Evolutionary conservation across 139 green algal species (phyloP), one percentile per base, ranked within the genome.

Genomic region (Micractinium sp.): DNA sequence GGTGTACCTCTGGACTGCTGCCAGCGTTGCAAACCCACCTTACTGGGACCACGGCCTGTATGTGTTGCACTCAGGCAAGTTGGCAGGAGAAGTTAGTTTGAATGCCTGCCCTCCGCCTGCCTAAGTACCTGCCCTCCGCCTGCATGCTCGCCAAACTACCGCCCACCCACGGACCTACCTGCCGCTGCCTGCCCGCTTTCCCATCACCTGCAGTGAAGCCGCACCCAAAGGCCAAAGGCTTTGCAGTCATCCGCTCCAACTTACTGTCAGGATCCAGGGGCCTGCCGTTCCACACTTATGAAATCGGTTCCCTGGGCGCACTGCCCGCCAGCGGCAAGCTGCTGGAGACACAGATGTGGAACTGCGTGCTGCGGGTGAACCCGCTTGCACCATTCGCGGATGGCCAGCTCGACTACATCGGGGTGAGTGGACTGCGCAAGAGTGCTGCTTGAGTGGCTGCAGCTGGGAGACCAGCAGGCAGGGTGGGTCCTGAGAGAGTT

Each of bases 231-330:
- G 78, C 78, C 41, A 12, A 1, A 0, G 78, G 78, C 36, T 84
- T 84, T 69, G 78, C 78, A 25, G 78, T 84, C 5, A 31, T 84
- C 23, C 41, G 78, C 23, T 84, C 78, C 78, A 66, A 84, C 39
- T 23, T 38, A 56, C 47, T 56, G 9, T 56, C 47, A 56, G 47
- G 31, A 77, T 13, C 23, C 71, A 66, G 38, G 22, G 78, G 36
- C 9, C 78, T 84, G 38, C 39, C 78, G 23, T 84, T 84, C 41
- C 78, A 84, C 23, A 63, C 38, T 0, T 84, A 84, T 23, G 38
- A 63, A 22, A 25, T 84, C 2, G 41, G 36, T 12, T 25, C 25
- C 39, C 78, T 84, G 23, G 78, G 39, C 14, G 78, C 78, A 22
- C 78, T 84, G 78, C 78, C 78, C 18, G 23, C 22, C 0, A 39